phyloP scores from a whole-genome alignment of 2,329 filamentous ascomycete genomes.

The Alternaria incomplexa region DNA sequence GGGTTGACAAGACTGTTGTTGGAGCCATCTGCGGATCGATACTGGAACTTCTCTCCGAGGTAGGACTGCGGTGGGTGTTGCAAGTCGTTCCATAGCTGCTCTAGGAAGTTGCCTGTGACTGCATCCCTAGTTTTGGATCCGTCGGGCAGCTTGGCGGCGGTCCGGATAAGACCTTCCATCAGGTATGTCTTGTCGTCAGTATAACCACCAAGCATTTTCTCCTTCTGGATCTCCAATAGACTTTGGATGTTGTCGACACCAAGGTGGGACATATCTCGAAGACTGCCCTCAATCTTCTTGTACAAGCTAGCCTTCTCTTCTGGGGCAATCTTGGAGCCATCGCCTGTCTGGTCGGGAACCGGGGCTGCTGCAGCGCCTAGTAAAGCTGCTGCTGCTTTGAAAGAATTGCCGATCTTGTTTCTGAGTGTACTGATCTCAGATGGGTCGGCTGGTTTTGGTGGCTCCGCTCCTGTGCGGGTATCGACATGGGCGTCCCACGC shows the following conservation, averaged over 20 bases:
- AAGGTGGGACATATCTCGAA: slow-evolving; percentile 43
- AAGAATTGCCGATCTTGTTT: slow-evolving; percentile 35
- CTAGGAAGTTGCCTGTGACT: slow-evolving; percentile 54
- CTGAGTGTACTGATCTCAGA: slow-evolving; percentile 44
- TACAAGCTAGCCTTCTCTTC: slow-evolving; percentile 40
- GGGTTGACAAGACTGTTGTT: slow-evolving; percentile 67
- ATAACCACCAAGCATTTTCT: slow-evolving; percentile 56
- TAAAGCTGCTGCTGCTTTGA: slow-evolving; percentile 36
- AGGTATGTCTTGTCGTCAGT: slow-evolving; percentile 67
- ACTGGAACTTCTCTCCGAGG: slow-evolving; percentile 54
- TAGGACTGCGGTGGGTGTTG: slow-evolving; percentile 56
- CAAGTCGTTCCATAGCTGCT: slow-evolving; percentile 56
- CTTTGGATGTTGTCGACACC: slow-evolving; percentile 45
- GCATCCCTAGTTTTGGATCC: slow-evolving; percentile 46
- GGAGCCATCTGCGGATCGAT: slow-evolving; percentile 57
- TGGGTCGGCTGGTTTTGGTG: slow-evolving; percentile 37
- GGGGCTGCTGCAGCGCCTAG: slow-evolving; percentile 38
- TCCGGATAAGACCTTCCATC: slow-evolving; percentile 64
- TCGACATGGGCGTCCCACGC: slow-evolving; percentile 40
- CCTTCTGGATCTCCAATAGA: slow-evolving; percentile 44
- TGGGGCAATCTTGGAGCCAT: slow-evolving; percentile 50
- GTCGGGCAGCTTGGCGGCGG: slow-evolving; percentile 53
- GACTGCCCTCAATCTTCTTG: slow-evolving; percentile 42
- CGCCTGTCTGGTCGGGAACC: slow-evolving; percentile 49
- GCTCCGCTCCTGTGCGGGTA: slow-evolving; percentile 34